Evolutionary conservation across 441 rosid species (phyloP).

Genomic region (Adansonia gregorii): DNA sequence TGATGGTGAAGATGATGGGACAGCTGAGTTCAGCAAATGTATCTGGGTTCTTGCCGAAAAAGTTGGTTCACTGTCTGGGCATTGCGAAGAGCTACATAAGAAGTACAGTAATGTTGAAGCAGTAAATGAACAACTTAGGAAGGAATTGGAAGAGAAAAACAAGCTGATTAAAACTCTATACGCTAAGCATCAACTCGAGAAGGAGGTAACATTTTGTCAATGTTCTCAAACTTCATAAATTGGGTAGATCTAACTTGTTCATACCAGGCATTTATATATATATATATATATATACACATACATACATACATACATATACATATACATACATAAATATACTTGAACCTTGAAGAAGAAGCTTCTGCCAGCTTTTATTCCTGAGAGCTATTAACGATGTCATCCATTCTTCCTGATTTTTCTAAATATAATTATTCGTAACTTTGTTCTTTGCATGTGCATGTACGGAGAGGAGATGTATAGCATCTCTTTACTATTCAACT

Average conservation of each 20-base stretch:
- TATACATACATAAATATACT: background rate
- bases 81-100: conserved; percentile 77
- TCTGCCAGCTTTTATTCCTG: background rate
- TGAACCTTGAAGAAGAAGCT: background rate
- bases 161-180: conserved; percentile 70
- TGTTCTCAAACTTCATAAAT: background rate
- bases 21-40: conserved; percentile 72
- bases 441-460: background rate
- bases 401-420: background rate
- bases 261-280: too few species aligned
- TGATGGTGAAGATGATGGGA: conserved; percentile 79
- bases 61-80: conserved; percentile 74
- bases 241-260: background rate
- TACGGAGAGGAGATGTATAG: background rate
- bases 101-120: conserved; percentile 72
- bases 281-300: too few species aligned
- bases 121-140: conserved; percentile 70
- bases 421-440: background rate
- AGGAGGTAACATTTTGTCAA: conserved; percentile 67
- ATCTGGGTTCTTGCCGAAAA: conserved; percentile 76
- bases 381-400: background rate
- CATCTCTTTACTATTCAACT: background rate
- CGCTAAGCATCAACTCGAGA: conserved; percentile 87
- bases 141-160: conserved; percentile 80
- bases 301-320: too few species aligned